Evolutionary conservation across 768 basidiomycete genomes (phyloP).

Genomic region (Lentinula detonsa): DNA sequence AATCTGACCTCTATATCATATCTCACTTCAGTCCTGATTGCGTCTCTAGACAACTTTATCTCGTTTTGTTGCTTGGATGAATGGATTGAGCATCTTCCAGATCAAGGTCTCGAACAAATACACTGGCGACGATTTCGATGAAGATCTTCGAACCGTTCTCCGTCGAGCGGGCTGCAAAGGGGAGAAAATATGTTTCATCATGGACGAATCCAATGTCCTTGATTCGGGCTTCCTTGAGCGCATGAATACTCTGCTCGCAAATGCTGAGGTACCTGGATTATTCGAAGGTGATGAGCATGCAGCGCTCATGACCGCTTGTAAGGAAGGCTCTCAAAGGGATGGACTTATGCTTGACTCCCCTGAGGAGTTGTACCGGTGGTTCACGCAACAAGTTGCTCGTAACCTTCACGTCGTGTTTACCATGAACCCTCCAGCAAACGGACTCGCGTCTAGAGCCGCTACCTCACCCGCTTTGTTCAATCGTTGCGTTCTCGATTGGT

Average conservation of each 20-base stretch:
- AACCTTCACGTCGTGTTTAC: slow-evolving; percentile 99
- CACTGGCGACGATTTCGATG: slow-evolving; percentile 97
- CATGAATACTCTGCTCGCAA: slow-evolving; percentile 99
- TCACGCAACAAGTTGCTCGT: slow-evolving; percentile 96
- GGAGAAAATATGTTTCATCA: slow-evolving; percentile 99
- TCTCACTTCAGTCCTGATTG: slow-evolving; percentile 11
- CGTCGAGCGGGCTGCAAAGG: slow-evolving; percentile 96
- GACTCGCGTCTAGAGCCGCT: slow-evolving; percentile 90
- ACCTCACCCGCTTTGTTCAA: slow-evolving; percentile 99
- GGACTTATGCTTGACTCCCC: slow-evolving; percentile 97
- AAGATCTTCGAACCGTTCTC: slow-evolving; percentile 91
- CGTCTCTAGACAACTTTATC: slow-evolving; percentile 82
- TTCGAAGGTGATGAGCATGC: slow-evolving; percentile 99
- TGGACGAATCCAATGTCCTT: slow-evolving; percentile 99
- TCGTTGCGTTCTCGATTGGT: slow-evolving; percentile 99
- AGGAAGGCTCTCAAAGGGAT: slow-evolving; percentile 98
- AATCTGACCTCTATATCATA: slow-evolving; percentile 10
- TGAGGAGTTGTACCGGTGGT: slow-evolving; percentile 98
- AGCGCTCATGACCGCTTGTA: slow-evolving; percentile 97
- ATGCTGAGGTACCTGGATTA: slow-evolving; percentile 99
- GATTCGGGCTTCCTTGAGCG: slow-evolving; percentile 98
- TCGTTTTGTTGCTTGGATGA: slow-evolving; percentile 99
- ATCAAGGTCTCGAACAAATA: slow-evolving; percentile 99
- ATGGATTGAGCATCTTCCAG: slow-evolving; percentile 97
- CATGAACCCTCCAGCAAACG: slow-evolving; percentile 97